Conservation (phyloP, 1,284 basidiomycete genomes). For the Gomphus sp. region DNA sequence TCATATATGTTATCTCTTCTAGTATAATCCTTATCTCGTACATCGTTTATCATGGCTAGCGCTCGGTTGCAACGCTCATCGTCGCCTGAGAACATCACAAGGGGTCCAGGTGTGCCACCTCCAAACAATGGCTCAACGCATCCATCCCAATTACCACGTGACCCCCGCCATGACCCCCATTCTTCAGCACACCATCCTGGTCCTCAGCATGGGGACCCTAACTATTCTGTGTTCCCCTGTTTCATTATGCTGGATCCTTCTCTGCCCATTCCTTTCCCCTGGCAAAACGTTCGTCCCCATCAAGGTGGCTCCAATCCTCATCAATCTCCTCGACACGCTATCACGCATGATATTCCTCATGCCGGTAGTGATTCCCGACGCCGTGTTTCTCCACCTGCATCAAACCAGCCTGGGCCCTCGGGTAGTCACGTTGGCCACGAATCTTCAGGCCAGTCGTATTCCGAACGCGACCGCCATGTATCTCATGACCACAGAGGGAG, state of each 20-base stretch:
- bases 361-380: neutral
- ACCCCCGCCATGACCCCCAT: too few relatives aligned
- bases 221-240: too few relatives aligned
- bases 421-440: neutral
- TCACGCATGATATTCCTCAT: neutral
- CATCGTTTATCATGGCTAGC: too few relatives aligned
- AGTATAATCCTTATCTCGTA: too few relatives aligned
- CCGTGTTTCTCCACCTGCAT: neutral
- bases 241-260: slow-evolving; percentile 1
- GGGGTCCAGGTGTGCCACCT: too few relatives aligned
- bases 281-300: neutral
- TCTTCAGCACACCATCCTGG: too few relatives aligned
- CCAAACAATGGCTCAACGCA: too few relatives aligned
- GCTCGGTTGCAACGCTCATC: too few relatives aligned
- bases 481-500: neutral
- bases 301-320: neutral
- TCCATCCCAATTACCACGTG: too few relatives aligned
- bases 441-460: neutral
- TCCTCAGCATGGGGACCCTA: too few relatives aligned
- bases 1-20: too few relatives aligned
- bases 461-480: neutral
- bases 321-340: neutral
- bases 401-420: neutral
- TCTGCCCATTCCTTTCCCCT: neutral
- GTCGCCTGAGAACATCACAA: too few relatives aligned